Conservation (phyloP, 176 grass and related monocot genomes). For the Thinopyrum elongatum region DNA sequence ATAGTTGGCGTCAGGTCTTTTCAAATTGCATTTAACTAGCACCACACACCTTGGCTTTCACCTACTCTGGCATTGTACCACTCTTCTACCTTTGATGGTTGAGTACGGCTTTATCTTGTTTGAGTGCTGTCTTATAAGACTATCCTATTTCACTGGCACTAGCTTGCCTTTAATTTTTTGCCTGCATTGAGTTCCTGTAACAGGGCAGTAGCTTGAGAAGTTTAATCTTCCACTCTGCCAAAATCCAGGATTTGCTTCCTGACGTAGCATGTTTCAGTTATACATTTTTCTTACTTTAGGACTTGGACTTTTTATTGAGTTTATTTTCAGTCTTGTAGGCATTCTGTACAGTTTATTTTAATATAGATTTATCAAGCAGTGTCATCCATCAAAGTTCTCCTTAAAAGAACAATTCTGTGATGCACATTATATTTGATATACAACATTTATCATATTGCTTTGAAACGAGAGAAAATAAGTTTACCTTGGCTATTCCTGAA, state of each 20-base stretch:
- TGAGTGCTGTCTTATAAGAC: not conserved
- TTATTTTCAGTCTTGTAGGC: not conserved
- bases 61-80: not conserved
- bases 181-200: not conserved
- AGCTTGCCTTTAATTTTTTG: too few relatives aligned
- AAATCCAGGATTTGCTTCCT: not conserved
- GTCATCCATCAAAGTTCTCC: not conserved
- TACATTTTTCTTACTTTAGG: not conserved
- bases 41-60: not conserved
- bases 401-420: not conserved
- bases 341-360: not conserved
- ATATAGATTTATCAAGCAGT: not conserved
- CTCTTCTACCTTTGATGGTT: not conserved
- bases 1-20: not conserved
- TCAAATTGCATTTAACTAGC: not conserved
- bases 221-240: not conserved
- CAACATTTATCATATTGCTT: not conserved
- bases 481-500: conserved; percentile 37
- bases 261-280: not conserved
- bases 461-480: not conserved
- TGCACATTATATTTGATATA: not conserved
- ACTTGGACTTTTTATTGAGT: not conserved
- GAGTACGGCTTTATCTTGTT: not conserved
- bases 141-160: not conserved
- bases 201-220: not conserved